Evolutionary conservation across 139 green algal species (phyloP).

Genomic region (Bryopsis sp.): DNA sequence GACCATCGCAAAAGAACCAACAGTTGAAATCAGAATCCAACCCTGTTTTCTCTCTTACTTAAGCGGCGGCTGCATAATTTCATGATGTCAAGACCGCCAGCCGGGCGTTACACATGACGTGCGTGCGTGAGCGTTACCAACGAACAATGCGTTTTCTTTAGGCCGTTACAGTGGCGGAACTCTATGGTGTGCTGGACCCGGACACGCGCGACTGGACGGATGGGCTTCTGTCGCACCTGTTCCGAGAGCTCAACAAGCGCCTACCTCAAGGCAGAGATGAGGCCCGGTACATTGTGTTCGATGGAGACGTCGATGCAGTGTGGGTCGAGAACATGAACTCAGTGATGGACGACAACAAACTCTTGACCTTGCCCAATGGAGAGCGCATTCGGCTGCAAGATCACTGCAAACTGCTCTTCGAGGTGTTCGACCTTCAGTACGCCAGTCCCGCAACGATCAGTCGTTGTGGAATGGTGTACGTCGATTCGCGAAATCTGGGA

Average conservation of each 20-base stretch:
- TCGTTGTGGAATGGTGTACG: constrained; percentile 82
- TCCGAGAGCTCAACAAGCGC: constrained; percentile 64
- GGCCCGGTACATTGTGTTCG: constrained; percentile 62
- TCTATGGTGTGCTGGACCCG: constrained; percentile 73
- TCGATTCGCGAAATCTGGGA: constrained; percentile 78
- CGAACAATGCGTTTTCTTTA: constrained; percentile 17
- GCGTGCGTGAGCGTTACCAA: not conserved
- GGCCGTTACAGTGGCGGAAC: constrained; percentile 49
- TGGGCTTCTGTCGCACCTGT: constrained; percentile 62
- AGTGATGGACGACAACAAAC: constrained; percentile 85
- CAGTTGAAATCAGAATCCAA: not conserved
- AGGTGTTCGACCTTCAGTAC: constrained; percentile 56
- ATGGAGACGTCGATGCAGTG: constrained; percentile 76
- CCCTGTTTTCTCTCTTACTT: too few relatives aligned
- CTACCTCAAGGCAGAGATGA: constrained; percentile 51
- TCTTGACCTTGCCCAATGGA: constrained; percentile 76
- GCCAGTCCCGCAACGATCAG: constrained; percentile 61
- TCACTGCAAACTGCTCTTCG: constrained; percentile 73
- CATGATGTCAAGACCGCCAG: not conserved
- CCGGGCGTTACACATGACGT: not conserved
- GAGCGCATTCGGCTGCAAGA: constrained; percentile 72
- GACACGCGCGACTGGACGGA: constrained; percentile 80
- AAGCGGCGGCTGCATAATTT: too few relatives aligned
- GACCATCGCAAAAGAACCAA: too few relatives aligned
- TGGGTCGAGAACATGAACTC: constrained; percentile 89